Percentiles rank a stretch among this genome's conserved stretches.
Evolutionary conservation across 176 grass and related monocot genomes (phyloP).

Genomic region (Rhynchospora pubera): DNA sequence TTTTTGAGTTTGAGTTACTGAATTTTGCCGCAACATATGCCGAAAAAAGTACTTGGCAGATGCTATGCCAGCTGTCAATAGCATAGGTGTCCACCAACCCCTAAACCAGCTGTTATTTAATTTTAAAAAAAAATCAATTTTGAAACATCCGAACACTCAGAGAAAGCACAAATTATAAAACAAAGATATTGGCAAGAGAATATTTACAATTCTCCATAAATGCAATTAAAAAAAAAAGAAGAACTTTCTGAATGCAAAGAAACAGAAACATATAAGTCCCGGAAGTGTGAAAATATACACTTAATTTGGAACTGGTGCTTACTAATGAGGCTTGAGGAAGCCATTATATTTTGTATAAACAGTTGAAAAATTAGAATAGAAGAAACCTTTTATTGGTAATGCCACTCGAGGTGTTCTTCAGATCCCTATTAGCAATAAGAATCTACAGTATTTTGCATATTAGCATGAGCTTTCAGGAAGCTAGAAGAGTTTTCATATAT

Average conservation of each 20-base stretch:
- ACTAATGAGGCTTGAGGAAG: background rate
- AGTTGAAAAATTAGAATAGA: background rate
- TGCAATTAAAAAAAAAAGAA: background rate
- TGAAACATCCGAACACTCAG: background rate
- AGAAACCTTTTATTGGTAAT: slow-evolving; percentile 38
- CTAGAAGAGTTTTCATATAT: background rate
- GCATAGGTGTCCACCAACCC: slow-evolving; percentile 86
- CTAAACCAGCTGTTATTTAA: slow-evolving; percentile 21
- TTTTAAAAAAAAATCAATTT: background rate
- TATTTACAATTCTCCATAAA: background rate
- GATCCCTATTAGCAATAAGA: slow-evolving; percentile 67
- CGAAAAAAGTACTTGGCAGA: slow-evolving; percentile 76
- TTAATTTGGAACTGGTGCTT: background rate
- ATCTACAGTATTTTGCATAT: slow-evolving; percentile 37
- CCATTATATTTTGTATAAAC: background rate
- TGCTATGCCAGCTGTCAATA: slow-evolving; percentile 62
- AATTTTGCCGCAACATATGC: slow-evolving; percentile 60
- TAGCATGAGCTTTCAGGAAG: background rate
- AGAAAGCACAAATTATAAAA: background rate
- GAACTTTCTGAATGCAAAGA: background rate
- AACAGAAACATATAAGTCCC: background rate
- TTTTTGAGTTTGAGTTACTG: slow-evolving; percentile 64
- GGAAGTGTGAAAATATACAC: background rate
- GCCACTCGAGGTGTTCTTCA: slow-evolving; percentile 19
- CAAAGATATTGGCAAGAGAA: background rate